phyloP scores from a whole-genome alignment of 2,329 filamentous ascomycete species.

The Aspergillus transmontanensis region DNA sequence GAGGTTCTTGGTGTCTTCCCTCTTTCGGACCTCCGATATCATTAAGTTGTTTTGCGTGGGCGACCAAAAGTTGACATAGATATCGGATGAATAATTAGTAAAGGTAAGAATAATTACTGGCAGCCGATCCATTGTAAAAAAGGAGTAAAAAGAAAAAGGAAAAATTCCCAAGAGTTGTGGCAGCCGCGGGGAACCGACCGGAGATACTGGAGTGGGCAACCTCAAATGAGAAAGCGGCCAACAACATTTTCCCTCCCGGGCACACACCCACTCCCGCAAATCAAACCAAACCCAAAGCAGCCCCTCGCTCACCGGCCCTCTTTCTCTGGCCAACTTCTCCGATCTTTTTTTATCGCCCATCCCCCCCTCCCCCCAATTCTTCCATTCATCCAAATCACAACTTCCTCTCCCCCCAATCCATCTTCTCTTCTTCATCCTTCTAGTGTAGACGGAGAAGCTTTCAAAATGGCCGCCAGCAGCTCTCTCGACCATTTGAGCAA shows the following conservation, averaged over 20 bases:
- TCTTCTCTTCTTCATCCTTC: slow-evolving; percentile 8
- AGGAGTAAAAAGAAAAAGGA: neutral
- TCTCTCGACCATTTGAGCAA: slow-evolving; percentile 85
- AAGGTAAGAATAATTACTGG: neutral
- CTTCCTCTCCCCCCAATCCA: slow-evolving; percentile 6
- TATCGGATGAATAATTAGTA: neutral
- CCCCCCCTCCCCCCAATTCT: slow-evolving; percentile 9
- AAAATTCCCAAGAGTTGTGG: neutral
- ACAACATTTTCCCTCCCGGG: slow-evolving; percentile 41
- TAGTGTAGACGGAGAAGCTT: slow-evolving; percentile 12
- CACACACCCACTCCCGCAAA: slow-evolving; percentile 20
- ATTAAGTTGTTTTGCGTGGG: neutral
- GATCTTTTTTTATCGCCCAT: slow-evolving; percentile 21
- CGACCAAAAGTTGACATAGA: neutral
- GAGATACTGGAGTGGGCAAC: slow-evolving; percentile 22
- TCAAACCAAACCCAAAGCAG: slow-evolving; percentile 9
- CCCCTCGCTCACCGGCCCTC: slow-evolving; percentile 15
- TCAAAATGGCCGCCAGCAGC: slow-evolving; percentile 69
- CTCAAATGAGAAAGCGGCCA: slow-evolving; percentile 24
- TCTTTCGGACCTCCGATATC: neutral
- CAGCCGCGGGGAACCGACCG: slow-evolving; percentile 25
- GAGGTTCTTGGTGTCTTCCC: neutral
- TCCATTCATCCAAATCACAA: slow-evolving; percentile 9
- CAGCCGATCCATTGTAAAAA: neutral
- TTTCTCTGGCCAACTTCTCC: slow-evolving; percentile 29